A percentile compares a stretch with the other conserved stretches of the same genome.
phyloP scores from a whole-genome alignment of 148 eudicot genomes.

The Tetragonia tetragonoides region DNA sequence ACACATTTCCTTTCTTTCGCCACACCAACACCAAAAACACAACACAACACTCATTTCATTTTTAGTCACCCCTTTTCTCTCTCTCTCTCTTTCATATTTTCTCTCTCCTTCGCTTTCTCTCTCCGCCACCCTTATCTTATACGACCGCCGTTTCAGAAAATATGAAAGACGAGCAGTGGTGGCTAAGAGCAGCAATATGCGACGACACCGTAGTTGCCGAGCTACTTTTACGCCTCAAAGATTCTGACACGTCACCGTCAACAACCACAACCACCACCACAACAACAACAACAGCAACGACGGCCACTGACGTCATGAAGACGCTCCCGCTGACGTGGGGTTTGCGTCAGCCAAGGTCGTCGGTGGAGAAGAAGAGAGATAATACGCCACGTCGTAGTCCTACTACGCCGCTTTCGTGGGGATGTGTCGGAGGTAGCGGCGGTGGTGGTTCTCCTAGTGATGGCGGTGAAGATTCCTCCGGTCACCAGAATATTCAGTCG shows the following conservation, averaged over 20 bases:
- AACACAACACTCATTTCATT: background rate
- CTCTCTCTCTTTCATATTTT: background rate
- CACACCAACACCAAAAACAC: background rate
- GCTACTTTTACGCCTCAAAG: constrained; percentile 33
- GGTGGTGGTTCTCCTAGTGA: constrained; percentile 39
- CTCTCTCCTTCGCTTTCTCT: constrained; percentile 10
- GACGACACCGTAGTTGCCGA: constrained; percentile 42
- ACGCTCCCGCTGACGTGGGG: constrained; percentile 36
- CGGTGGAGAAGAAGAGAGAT: constrained; percentile 14
- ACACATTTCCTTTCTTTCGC: constrained; percentile 13
- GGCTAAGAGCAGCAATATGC: constrained; percentile 34
- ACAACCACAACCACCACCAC: background rate
- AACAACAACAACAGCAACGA: background rate
- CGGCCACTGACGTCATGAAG: background rate
- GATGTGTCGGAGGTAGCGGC: background rate
- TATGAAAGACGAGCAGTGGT: constrained; percentile 31
- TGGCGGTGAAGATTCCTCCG: constrained; percentile 30
- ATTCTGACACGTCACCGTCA: background rate
- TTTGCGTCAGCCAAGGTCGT: constrained; percentile 29
- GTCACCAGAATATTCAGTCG: background rate
- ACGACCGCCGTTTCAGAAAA: background rate
- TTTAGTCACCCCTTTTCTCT: background rate
- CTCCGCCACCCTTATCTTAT: constrained; percentile 9
- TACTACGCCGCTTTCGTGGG: constrained; percentile 43
- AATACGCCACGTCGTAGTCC: constrained; percentile 36